Percentiles rank a stretch among this genome's conserved stretches.
phyloP scores from a whole-genome alignment of 176 grass and related monocot species.

The Triticum turgidum region DNA sequence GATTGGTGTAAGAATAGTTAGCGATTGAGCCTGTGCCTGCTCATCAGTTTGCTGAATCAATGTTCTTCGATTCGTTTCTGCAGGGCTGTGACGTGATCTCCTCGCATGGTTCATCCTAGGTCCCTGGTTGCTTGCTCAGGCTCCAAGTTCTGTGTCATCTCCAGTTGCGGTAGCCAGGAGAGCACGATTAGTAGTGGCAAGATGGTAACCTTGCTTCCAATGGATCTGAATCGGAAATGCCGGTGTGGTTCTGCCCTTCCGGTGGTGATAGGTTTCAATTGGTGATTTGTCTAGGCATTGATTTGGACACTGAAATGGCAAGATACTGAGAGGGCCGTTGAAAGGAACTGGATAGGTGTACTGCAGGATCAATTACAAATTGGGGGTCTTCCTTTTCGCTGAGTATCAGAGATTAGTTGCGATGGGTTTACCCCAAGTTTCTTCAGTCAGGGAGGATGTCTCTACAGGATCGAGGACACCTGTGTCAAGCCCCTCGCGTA shows the following conservation, averaged over 20 bases:
- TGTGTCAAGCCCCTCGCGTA: slow-evolving; percentile 36
- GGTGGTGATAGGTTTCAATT: slow-evolving; percentile 22
- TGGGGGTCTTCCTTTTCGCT: not conserved
- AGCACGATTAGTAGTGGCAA: slow-evolving; percentile 12
- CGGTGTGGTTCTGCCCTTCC: slow-evolving; percentile 11
- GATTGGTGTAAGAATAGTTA: not conserved
- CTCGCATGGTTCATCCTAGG: slow-evolving; percentile 38
- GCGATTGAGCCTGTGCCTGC: not conserved
- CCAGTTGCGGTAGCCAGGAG: slow-evolving; percentile 26
- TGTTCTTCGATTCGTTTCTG: slow-evolving; percentile 32
- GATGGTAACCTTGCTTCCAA: slow-evolving; percentile 34
- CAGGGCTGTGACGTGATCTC: slow-evolving; percentile 34
- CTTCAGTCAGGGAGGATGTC: slow-evolving; percentile 36
- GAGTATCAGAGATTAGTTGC: slow-evolving; percentile 2
- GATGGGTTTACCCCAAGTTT: slow-evolving; percentile 88
- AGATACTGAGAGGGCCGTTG: slow-evolving; percentile 9
- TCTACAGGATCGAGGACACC: slow-evolving; percentile 35
- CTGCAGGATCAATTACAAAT: slow-evolving; percentile 18
- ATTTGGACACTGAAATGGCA: not conserved
- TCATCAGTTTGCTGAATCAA: slow-evolving; percentile 11
- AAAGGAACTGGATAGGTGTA: slow-evolving; percentile 8
- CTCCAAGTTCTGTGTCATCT: slow-evolving; percentile 40
- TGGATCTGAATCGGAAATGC: not conserved
- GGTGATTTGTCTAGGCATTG: slow-evolving; percentile 13
- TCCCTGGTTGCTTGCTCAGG: slow-evolving; percentile 50